Base-by-base conservation (phyloP, 208 protist genomes). In the Trypanosoma vivax region DNA sequence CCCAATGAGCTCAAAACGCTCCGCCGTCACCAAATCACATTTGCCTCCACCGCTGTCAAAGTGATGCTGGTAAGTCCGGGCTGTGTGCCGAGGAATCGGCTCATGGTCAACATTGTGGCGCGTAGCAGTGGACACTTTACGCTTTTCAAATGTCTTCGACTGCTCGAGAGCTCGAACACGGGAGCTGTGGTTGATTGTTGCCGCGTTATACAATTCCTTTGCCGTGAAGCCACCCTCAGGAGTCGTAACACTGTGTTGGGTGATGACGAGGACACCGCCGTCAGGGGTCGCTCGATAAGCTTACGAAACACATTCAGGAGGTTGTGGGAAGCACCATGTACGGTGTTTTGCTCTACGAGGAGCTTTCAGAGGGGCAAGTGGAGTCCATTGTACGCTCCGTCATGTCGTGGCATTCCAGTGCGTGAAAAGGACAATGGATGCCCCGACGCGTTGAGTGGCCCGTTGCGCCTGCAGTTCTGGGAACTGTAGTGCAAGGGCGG, bases 91-190 rank as follows among this genome's bases (percentile, higher is more conserved):
- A 63, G 82, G 10, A 40, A 66, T 2, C 25, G 52, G 29, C 10
- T 86, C 16, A 63, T 82, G 10, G 34, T 93, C 14, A 45, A 73
- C 23, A 62, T 89, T 23, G 60, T 89, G 6, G 75, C 65, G 2
- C 59, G 77, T 39, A 73, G 79, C 14, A 75, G 79, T 29, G 82
- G 70, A 0, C 79, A 93, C 57, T 60, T 93, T 25, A 75, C 77
- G 3, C 42, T 93, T 14, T 51, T 90, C 27, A 90, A 90, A 65
- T 88, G 87, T 48, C 51, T 93, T 14, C 80, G 79, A 40, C 49
- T 90, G 34, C 65, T 81, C 5, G 77, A 78, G 24, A 69, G 53
- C 21, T 63, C 65, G 21, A 70, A 93, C 48, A 45, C 54, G 0
- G 65, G 76, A 13, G 63, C 74, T 14, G 72, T 90, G 18, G 30